phyloP scores from a whole-genome alignment of 331 rosid species.

The Acacia pycnantha region DNA sequence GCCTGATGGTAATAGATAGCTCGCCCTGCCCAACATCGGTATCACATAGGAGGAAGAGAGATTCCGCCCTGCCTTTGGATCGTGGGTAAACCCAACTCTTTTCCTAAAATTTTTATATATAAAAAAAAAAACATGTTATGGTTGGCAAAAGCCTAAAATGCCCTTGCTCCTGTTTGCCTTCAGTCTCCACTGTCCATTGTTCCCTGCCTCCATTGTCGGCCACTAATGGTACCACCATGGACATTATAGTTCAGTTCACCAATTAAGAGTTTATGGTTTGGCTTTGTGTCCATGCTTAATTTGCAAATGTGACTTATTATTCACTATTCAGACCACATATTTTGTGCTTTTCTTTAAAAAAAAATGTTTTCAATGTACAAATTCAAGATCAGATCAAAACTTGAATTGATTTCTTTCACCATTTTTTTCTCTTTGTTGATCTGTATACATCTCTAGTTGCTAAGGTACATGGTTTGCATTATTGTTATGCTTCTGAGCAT shows the following conservation, averaged over 20 bases:
- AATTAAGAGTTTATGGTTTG: neutral
- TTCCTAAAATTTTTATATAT: no score
- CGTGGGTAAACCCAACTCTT: no score
- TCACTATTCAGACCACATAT: neutral
- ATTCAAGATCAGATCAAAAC: neutral
- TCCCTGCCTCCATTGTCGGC: neutral
- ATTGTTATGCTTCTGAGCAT: neutral
- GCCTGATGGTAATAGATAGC: no score
- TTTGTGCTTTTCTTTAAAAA: neutral
- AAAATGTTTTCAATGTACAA: neutral
- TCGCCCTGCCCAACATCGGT: no score
- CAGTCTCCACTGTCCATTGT: neutral
- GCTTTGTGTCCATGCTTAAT: neutral
- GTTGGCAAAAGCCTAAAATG: neutral
- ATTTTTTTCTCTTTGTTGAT: conserved; percentile 20
- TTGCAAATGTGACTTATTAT: neutral
- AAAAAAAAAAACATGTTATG: no score
- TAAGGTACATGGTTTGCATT: neutral
- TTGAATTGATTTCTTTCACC: conserved; percentile 7
- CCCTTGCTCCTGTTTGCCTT: neutral
- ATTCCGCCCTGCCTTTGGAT: no score
- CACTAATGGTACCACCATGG: neutral
- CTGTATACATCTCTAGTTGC: conserved; percentile 7
- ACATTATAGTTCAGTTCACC: neutral
- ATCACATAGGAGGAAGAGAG: no score